These are phyloP conservation scores for Syncephalastrum racemosum DNA, from an alignment of 371 early-diverging fungal species.

Conservation along the genomic window DNA sequence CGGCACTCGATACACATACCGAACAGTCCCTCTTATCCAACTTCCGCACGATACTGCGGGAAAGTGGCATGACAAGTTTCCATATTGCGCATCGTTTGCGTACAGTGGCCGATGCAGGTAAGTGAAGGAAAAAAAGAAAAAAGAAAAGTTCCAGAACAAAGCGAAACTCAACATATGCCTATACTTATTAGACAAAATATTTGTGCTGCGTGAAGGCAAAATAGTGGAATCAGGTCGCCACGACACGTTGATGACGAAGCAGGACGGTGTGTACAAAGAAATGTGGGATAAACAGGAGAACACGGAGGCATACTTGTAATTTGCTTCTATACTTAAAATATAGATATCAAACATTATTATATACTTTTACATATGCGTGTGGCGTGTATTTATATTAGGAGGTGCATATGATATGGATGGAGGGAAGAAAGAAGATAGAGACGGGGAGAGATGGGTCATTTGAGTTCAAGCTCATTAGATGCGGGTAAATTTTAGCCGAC, in stretches of 20 bases:
- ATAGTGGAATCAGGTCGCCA: slow-evolving; percentile 72
- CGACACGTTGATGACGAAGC: slow-evolving; percentile 56
- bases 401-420: too few species aligned
- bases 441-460: too few species aligned
- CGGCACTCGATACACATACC: slow-evolving; percentile 71
- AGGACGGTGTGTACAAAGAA: slow-evolving; percentile 70
- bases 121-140: slow-evolving; percentile 1
- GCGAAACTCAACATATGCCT: too few species aligned
- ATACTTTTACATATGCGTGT: too few species aligned
- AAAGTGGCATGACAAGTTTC: slow-evolving; percentile 66
- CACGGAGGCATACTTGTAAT: slow-evolving; percentile 18
- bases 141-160: neutral
- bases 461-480: too few species aligned
- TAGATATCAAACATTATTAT: too few species aligned
- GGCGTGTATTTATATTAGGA: too few species aligned
- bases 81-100: slow-evolving; percentile 81
- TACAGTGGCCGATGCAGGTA: slow-evolving; percentile 79
- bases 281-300: slow-evolving; percentile 88
- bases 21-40: slow-evolving; percentile 81
- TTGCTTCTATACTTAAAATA: too few species aligned
- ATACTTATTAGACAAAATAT: slow-evolving; percentile 58
- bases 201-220: slow-evolving; percentile 70
- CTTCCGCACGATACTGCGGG: slow-evolving; percentile 69
- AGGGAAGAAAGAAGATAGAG: too few species aligned
- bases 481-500: too few species aligned